phyloP scores from a whole-genome alignment of 306 rosid genomes.

The Acacia acuminata region DNA sequence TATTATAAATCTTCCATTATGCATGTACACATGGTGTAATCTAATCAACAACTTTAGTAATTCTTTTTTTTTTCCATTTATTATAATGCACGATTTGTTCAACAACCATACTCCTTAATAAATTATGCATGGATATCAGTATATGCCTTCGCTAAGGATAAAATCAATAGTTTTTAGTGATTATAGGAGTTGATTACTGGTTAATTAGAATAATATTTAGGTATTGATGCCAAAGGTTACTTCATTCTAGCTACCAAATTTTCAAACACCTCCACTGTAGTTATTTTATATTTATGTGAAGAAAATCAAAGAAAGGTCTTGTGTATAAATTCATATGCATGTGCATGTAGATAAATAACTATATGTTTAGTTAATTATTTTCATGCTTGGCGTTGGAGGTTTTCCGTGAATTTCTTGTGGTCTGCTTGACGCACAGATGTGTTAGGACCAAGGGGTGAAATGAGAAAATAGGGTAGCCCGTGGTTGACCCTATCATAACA shows the following conservation, averaged over 20 bases:
- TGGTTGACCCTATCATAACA: too few species aligned
- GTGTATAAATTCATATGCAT: not conserved
- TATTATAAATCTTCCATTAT: constrained; percentile 31
- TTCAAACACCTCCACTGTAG: not conserved
- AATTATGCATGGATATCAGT: constrained; percentile 34
- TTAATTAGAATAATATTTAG: constrained; percentile 45
- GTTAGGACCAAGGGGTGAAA: not conserved
- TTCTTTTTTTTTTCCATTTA: not conserved
- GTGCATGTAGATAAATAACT: not conserved
- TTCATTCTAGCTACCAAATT: not conserved
- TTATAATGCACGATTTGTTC: constrained; percentile 17
- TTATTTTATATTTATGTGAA: not conserved
- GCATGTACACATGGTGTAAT: constrained; percentile 25
- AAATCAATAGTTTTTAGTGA: constrained; percentile 25
- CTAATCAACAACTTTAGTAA: constrained; percentile 15
- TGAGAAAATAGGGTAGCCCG: too few species aligned
- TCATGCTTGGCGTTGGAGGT: not conserved
- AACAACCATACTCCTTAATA: constrained; percentile 21
- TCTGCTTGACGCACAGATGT: not conserved
- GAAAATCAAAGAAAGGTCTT: not conserved
- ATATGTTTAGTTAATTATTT: not conserved
- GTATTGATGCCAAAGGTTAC: constrained; percentile 25
- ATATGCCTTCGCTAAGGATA: not conserved
- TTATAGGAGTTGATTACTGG: constrained; percentile 40
- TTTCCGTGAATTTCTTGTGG: constrained; percentile 22